A percentile compares a stretch with the other conserved stretches of the same genome.
Conservation (phyloP, 2,329 filamentous ascomycete species). For the Xylaria sp. region DNA sequence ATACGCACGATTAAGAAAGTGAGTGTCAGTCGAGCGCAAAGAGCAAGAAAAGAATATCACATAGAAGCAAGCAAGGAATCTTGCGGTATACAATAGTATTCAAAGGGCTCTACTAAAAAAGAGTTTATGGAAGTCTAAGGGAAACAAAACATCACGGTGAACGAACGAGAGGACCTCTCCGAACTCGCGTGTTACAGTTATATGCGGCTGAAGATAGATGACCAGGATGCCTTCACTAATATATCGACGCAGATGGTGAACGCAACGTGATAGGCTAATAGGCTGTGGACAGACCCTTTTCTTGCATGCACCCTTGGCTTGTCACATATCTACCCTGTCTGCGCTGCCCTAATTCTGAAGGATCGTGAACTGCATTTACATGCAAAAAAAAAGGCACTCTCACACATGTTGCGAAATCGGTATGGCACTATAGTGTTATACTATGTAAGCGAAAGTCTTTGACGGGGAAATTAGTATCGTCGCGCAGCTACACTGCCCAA, state of each 20-base stretch:
- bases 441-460: no score
- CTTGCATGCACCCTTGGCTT: neutral
- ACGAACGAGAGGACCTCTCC: neutral
- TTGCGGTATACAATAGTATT: neutral
- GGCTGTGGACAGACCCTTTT: neutral
- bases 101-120: neutral
- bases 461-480: no score
- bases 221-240: neutral
- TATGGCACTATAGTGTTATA: no score
- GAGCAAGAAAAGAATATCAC: neutral
- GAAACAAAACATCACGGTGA: neutral
- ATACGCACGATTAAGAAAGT: neutral
- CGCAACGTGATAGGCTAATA: neutral
- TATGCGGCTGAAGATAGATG: constrained; percentile 26
- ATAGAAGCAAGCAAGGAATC: neutral
- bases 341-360: neutral
- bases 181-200: neutral
- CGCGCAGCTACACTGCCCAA: no score
- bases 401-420: no score
- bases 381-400: no score
- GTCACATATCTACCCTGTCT: neutral
- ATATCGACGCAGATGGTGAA: neutral
- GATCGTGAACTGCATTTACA: neutral
- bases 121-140: no score
- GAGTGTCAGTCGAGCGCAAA: neutral